Evolutionary conservation across 306 rosid species (phyloP).

Genomic region (Hippophae tibetana): DNA sequence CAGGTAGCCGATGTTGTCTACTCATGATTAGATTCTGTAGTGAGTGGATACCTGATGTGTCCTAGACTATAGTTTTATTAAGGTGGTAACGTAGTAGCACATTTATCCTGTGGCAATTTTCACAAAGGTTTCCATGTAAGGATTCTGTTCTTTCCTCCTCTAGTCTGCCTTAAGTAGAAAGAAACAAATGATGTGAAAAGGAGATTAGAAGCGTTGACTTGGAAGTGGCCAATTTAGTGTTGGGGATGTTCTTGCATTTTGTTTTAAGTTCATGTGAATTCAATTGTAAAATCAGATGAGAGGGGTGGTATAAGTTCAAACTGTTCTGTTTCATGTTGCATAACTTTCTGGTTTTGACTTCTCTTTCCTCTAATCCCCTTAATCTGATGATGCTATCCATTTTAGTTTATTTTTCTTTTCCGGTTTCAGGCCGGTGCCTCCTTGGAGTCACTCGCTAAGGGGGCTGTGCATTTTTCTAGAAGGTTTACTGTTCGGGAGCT

Average conservation of each 20-base stretch:
- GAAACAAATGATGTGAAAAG: too few species aligned
- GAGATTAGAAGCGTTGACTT: too few species aligned
- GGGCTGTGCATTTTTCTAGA: constrained; percentile 84
- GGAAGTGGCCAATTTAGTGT: background rate
- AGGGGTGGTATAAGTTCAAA: background rate
- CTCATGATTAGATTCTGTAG: too few species aligned
- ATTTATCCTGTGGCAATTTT: too few species aligned
- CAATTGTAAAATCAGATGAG: background rate
- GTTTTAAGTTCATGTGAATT: background rate
- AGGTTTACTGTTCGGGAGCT: constrained; percentile 62
- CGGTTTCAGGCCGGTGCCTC: constrained; percentile 87
- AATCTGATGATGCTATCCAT: background rate
- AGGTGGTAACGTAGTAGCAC: too few species aligned
- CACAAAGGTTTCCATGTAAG: too few species aligned
- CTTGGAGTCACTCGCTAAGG: constrained; percentile 93
- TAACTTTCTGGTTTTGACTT: background rate
- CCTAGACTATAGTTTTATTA: too few species aligned
- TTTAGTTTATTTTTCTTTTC: constrained; percentile 8
- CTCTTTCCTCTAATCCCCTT: background rate
- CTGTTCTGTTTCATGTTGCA: background rate
- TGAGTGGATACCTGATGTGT: too few species aligned
- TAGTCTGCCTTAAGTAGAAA: too few species aligned
- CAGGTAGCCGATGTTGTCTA: too few species aligned
- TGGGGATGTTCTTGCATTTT: background rate
- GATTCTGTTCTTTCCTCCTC: too few species aligned